Evolutionary conservation across 129 eudicot genomes (phyloP), one percentile per base, ranked within the genome.

Genomic region (Kitagawia praeruptora): DNA sequence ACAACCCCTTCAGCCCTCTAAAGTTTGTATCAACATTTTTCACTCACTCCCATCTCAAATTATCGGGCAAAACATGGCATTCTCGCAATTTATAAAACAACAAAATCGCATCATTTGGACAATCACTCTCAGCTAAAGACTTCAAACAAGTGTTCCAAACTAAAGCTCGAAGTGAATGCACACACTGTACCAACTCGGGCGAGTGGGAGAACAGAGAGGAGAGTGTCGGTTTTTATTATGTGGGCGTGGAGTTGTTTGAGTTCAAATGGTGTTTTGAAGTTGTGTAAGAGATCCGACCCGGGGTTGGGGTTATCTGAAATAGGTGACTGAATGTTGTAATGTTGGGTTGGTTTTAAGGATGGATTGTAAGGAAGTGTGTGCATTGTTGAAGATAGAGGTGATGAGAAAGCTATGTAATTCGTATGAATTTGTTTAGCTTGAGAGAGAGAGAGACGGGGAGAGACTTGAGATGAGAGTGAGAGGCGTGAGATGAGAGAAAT

Each of bases 101-200:
- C 64, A 75, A 75, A 76, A 90, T 48, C 0, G 94, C 88, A 79
- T 87, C 82, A 74, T 28, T 31, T 16, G 89, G 91, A 4, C 76
- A 54, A 71, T 82, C 86, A 77, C 89, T 81, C 15, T 87, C 82
- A 10, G 89, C 88, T 2, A 90, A 81, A 31, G 80, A 72, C 81
- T 85, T 87, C 61, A 90, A 79, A 75, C 89, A 87, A 27, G 77
- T 49, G 41, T 87, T 90, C 94, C 91, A 90, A 28, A 84, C 83
- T 42, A 80, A 90, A 90, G 79, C 70, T 67, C 4, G 89, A 81
- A 76, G 94, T 87, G n/a, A 87, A 80, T 31, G 88, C 89, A 74
- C 94, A 89, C 23, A 87, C 78, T 15, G 91, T 85, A 40, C 89
- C 91, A 63, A 82, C 87, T 14, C 77, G 89, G 71, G 85, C 42